Evolutionary conservation across 352 stramenopile species (phyloP), one percentile per base, ranked within the genome.

Genomic region (Phytophthora ramorum): DNA sequence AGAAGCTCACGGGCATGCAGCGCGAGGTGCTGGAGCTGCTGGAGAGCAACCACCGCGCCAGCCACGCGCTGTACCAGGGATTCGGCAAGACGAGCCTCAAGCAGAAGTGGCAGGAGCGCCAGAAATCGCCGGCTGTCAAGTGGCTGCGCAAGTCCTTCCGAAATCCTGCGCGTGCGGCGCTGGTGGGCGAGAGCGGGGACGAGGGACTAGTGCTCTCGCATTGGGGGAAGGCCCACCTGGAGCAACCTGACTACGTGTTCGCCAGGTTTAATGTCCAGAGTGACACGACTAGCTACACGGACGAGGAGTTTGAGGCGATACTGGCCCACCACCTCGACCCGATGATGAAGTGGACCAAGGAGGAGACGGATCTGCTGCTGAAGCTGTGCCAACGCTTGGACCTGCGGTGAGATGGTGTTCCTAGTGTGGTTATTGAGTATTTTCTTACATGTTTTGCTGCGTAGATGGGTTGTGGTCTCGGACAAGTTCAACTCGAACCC

Each of bases 1-100:
- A 86, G 66, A 87, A 87, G 67, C 76, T 85, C 24, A 86, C 78
- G 20, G 78, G 81, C 5, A 90, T 87, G 81, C 81, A 87, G 62
- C 76, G 81, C 19, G 78, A 90, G 57, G 81, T 90, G 46, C 56
- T 90, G n/a, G 78, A 86, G 56, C 73, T 90, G 22, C 59, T 90
- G 20, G 78, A 90, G 65, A 85, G 69, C 69, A 88, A 71, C 38
- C 79, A 90, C 49, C 78, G 81, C 37, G 76, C 73, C 28, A 86
- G 78, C 51, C 81, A 90, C 71, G 77, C 78, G 46, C 64, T 90
- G 60, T 86, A 87, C 47, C 81, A 82, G n/a, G 78, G 78, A 3
- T 72, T 87, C 24, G 82, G 66, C 58, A 86, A 86, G 32, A 76
- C 76, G 16, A 90, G 69, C 48, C 53, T 92, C 8, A 82, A 86